Base-by-base conservation (phyloP, 371 early-diverging fungal species). In the Nematocida major region DNA sequence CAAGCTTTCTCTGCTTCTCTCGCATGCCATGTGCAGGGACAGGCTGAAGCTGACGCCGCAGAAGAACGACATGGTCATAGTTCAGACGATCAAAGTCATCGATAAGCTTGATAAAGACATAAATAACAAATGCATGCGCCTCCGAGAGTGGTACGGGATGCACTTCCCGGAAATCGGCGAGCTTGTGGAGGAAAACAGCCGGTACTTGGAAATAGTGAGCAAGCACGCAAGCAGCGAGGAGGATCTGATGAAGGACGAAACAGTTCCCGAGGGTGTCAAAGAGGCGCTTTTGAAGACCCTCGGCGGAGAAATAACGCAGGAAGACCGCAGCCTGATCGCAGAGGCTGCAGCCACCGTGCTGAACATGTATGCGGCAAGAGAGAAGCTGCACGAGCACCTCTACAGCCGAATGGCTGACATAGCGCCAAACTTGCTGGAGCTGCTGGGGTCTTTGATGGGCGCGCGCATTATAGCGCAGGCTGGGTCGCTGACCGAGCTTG, bases 101-200 rank as follows among this genome's bases (percentile, higher is more conserved):
- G 92, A 93, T 78, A 91, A 93, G 80, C 86, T 94, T 54, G 95
- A 94, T 86, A 93, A 91, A 86, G 94, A 94, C 85, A 88, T 94
- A 79, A 94, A 94, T 87, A 91, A 91, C 13, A 93, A 93, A 82
- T 88, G 90, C 20, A 95, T 95, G 96, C 89, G 94, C 82, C 88
- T 92, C 79, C 91, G 89, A 87, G 93, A 92, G 86, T 92, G 93
- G 93, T 92, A 91, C 76, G 91, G 91, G 45, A 89, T 91, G 89
- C 91, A 93, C 80, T 92, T 92, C 88, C 92, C 92, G 38, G 92
- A 92, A 85, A 87, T 93, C 86, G 88, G 87, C 82, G 88, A 88
- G 83, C 86, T 90, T 49, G 82, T 91, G 79, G 87, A 87, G 70
- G 90, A 91, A 81, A 91, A 91, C 83, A 83, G 87, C 49, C 86